A percentile compares a stretch with the other conserved stretches of the same genome.
These are phyloP conservation scores for Endocalyx cinctus DNA, from an alignment of 2,329 filamentous ascomycete species.

Conservation along the genomic window DNA sequence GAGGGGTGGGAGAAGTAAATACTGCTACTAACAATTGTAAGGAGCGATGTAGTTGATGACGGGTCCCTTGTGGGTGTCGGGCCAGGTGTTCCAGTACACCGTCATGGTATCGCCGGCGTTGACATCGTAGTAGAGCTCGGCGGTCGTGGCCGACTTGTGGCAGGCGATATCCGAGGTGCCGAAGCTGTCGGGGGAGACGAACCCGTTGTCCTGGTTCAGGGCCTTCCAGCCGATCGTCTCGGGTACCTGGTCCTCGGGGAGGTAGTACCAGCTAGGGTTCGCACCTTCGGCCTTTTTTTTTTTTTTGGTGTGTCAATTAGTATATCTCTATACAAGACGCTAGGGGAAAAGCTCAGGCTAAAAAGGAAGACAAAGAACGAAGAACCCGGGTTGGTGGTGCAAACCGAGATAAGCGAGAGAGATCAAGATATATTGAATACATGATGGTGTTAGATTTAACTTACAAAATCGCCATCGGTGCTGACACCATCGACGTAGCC, in stretches of 20 bases:
- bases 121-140: constrained; percentile 19
- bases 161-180: constrained; percentile 40
- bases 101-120: constrained; percentile 25
- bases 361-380: too few relatives aligned
- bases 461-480: constrained; percentile 17
- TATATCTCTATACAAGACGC: too few relatives aligned
- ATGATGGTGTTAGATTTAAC: too few relatives aligned
- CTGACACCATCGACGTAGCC: constrained; percentile 17
- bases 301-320: too few relatives aligned
- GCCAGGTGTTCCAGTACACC: constrained; percentile 30
- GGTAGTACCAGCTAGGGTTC: constrained; percentile 23
- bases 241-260: constrained; percentile 9
- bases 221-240: constrained; percentile 35
- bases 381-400: too few relatives aligned
- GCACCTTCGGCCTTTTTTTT: constrained; percentile 11
- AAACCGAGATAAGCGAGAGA: too few relatives aligned
- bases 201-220: constrained; percentile 44
- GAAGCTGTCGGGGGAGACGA: constrained; percentile 39
- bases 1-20: too few relatives aligned
- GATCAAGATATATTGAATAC: too few relatives aligned
- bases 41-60: constrained; percentile 32
- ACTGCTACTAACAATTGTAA: constrained; percentile 21
- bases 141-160: constrained; percentile 36
- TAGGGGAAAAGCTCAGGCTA: too few relatives aligned
- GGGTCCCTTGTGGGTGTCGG: constrained; percentile 30